phyloP scores from a whole-genome alignment of 73 alveolate species.

The Paramecium tetraurelia region DNA sequence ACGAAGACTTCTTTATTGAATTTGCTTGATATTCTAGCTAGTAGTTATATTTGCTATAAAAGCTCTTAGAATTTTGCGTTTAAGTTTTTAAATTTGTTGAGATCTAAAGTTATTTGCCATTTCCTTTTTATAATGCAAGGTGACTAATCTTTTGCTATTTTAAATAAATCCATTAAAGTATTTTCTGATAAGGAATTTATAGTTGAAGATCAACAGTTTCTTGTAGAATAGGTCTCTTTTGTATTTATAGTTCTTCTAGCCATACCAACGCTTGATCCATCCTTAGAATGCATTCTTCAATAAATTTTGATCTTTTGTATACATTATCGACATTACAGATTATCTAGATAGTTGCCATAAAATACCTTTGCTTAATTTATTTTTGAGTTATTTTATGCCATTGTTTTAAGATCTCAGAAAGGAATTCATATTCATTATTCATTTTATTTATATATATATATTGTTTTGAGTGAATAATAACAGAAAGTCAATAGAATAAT shows the following conservation, averaged over 20 bases:
- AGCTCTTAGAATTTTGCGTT: neutral
- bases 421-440: neutral
- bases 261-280: neutral
- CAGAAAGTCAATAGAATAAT: neutral
- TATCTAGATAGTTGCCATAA: neutral
- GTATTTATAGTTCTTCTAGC: neutral
- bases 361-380: neutral
- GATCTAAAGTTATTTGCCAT: neutral
- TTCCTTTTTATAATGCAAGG: constrained; percentile 11
- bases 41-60: neutral
- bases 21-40: neutral
- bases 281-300: neutral
- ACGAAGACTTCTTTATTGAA: neutral
- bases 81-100: neutral
- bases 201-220: neutral
- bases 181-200: neutral
- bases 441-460: neutral
- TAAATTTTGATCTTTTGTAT: neutral
- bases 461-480: neutral
- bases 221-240: neutral
- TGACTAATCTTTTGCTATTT: neutral
- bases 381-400: neutral
- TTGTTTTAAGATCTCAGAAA: neutral
- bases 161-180: constrained; percentile 1
- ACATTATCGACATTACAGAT: neutral